Base-by-base conservation (phyloP, 805 yeast species). In the Nadsonia fulvescens region DNA sequence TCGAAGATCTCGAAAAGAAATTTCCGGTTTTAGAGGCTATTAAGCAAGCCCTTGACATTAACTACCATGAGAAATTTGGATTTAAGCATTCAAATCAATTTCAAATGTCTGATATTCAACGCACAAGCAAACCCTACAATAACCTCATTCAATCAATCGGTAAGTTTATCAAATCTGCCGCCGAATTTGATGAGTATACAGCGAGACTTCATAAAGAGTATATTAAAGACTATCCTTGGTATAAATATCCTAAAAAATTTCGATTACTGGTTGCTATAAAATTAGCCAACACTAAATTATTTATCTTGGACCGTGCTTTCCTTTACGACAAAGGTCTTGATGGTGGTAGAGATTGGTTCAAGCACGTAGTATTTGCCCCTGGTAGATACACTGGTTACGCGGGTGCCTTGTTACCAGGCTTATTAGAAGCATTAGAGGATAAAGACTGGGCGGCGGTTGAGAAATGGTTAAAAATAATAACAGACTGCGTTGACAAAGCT, bases 171-270 rank as follows among this genome's bases (percentile, higher is more conserved):
- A 30, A 26, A 3, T 34, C 42, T 1, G 49, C 75, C 1, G 28
- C 31, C 1, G 31, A 36, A 2, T 72, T 63, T 37, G 83, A 76
- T 37, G 39, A 36, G 3, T 57, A 58, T 33, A 58, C 61, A 11
- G 39, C 40, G 3, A 43, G 54, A 2, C 53, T 78, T 14, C 69
- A 66, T 34, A 47, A 51, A 2, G 56, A 61, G 17, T 63, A 70
- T 29, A 47, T 58, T 1, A 51, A 59, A 22, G 95, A 79, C 38
- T 74, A 64, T 38, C 82, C 94, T 1, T 75, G 93, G 82, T 79
- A 72, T 53, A 56, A 61, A 22, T 25, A 32, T 12, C 25, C 29
- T 24, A 33, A 33, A 28, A 41, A 44, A 34, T 22, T 42, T 14
- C 18, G 29, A 22, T 32, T 44, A 6, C 30, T 39, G 18, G 31